A percentile compares a stretch with the other conserved stretches of the same genome.
Evolutionary conservation across 345 rosid genomes (phyloP).

Genomic region (Salix caprea): DNA sequence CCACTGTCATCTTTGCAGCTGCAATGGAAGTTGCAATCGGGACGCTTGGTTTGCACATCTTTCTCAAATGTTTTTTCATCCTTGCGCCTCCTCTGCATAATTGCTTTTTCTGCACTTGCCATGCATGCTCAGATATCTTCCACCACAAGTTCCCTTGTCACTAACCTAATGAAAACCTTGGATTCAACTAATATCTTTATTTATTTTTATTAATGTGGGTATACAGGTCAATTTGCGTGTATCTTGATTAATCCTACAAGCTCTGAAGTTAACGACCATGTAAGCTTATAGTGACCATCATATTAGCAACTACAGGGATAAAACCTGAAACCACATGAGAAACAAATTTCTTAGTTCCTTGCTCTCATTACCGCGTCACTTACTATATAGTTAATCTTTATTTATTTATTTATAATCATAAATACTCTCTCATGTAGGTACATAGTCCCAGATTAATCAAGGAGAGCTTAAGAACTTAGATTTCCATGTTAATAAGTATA

Average conservation of each 20-base stretch:
- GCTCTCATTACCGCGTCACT: no score
- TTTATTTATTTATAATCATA: no score
- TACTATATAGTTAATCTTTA: no score
- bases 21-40: slow-evolving; percentile 5
- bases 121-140: neutral
- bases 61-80: neutral
- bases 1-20: neutral
- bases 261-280: rapidly evolving
- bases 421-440: no score
- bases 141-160: neutral
- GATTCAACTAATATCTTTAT: neutral
- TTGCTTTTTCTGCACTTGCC: neutral
- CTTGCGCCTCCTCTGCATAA: neutral
- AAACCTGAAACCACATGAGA: no score
- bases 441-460: neutral
- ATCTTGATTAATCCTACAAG: no score
- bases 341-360: no score
- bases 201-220: no score
- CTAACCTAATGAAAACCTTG: neutral
- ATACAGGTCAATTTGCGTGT: rapidly evolving
- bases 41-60: slow-evolving; percentile 6
- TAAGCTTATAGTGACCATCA: no score
- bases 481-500: neutral
- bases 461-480: neutral
- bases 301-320: rapidly evolving